Evolutionary conservation across 805 yeast species (phyloP).

Genomic region (Barnettozyma vustinii): DNA sequence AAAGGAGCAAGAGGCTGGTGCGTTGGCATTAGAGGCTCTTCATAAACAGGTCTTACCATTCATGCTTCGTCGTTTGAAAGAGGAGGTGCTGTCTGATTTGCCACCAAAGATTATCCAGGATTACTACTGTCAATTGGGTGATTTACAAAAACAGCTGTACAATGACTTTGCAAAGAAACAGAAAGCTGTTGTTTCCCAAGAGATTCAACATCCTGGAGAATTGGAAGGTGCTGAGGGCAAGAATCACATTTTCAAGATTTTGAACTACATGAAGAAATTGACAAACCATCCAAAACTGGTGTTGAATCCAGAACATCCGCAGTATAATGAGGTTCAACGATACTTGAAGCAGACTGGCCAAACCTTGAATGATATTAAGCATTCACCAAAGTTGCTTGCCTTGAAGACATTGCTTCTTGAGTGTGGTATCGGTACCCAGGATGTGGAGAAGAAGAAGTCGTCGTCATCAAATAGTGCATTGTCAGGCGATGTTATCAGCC

Average conservation of each 20-base stretch:
- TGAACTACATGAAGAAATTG: conserved; percentile 93
- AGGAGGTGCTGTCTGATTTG: conserved; percentile 89
- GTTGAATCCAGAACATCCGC: conserved; percentile 77
- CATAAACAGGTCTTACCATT: conserved; percentile 97
- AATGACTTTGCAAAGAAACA: conserved; percentile 87
- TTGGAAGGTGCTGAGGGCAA: conserved; percentile 55
- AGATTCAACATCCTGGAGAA: conserved; percentile 43
- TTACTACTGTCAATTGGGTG: conserved; percentile 93
- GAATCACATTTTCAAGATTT: conserved; percentile 94
- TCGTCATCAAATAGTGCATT: conserved; percentile 5
- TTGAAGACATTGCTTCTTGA: conserved; percentile 74
- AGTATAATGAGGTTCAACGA: conserved; percentile 58
- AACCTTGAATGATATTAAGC: conserved; percentile 64
- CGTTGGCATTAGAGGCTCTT: conserved; percentile 88
- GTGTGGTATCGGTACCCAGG: conserved; percentile 71
- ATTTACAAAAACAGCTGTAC: conserved; percentile 80
- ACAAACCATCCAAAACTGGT: conserved; percentile 97
- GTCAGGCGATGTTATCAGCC: conserved; percentile 64
- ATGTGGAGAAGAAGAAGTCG: conserved; percentile 33
- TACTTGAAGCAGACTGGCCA: conserved; percentile 55
- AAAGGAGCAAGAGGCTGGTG: conserved; percentile 95
- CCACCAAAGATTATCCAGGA: conserved; percentile 99
- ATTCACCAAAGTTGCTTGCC: conserved; percentile 88
- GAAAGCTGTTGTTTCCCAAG: conserved; percentile 62
- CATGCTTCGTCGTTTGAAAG: conserved; percentile 91